phyloP scores from a whole-genome alignment of 108 stramenopile genomes.

The Mayamaea pseudoterrestris region DNA sequence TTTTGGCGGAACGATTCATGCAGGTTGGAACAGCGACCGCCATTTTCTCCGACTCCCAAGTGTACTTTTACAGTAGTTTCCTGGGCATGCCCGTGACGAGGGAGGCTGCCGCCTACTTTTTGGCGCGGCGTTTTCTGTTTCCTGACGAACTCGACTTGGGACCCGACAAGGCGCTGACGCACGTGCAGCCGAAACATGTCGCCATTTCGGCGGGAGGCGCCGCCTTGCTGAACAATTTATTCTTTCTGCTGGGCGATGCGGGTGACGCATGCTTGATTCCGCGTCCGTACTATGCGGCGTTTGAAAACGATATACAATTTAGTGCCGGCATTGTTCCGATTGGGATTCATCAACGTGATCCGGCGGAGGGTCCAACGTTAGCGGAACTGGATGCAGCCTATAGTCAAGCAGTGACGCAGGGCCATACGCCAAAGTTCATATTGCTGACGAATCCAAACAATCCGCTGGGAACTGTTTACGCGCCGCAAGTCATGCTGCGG shows the following conservation, averaged over 20 bases:
- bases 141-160: constrained; percentile 12
- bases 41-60: constrained; percentile 59
- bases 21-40: constrained; percentile 45
- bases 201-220: constrained; percentile 62
- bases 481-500: constrained; percentile 29
- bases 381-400: constrained; percentile 57
- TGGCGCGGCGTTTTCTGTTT: constrained; percentile 42
- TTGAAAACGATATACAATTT: constrained; percentile 73
- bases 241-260: constrained; percentile 54
- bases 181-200: constrained; percentile 51
- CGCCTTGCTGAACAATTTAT: constrained; percentile 51
- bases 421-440: constrained; percentile 54
- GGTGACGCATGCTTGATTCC: constrained; percentile 86
- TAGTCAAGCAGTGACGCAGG: too few relatives aligned
- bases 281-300: constrained; percentile 88
- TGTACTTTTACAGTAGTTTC: constrained; percentile 70
- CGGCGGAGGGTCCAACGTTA: constrained; percentile 46
- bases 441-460: constrained; percentile 88
- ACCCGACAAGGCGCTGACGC: constrained; percentile 38
- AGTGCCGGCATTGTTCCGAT: constrained; percentile 56
- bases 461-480: constrained; percentile 77
- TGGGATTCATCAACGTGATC: constrained; percentile 40
- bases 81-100: constrained; percentile 59
- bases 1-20: constrained; percentile 52
- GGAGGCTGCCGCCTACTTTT: constrained; percentile 74